Evolutionary conservation across 1,139 yeast species (phyloP).

Genomic region (Chernovozyma aurita): DNA sequence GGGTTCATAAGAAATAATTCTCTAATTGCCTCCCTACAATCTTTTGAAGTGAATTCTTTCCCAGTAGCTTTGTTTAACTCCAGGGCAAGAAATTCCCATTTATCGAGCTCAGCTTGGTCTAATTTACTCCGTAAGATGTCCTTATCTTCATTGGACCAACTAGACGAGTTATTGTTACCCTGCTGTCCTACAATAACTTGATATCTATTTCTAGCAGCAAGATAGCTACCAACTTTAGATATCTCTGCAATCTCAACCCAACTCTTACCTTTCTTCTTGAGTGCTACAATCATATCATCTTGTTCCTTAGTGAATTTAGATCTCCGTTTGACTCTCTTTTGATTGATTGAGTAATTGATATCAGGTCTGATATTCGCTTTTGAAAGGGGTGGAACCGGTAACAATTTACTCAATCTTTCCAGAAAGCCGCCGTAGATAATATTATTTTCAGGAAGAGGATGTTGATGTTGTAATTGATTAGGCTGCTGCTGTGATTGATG

Average conservation of each 20-base stretch:
- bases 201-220: conserved; percentile 75
- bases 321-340: conserved; percentile 46
- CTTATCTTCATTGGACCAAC: conserved; percentile 61
- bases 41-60: conserved; percentile 47
- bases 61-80: conserved; percentile 62
- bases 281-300: conserved; percentile 57
- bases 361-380: conserved; percentile 62
- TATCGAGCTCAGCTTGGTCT: conserved; percentile 69
- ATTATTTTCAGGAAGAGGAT: conserved; percentile 1
- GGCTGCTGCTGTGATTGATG: conserved; percentile 32
- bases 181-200: conserved; percentile 83
- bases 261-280: conserved; percentile 59
- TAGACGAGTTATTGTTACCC: conserved; percentile 63
- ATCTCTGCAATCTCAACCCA: conserved; percentile 76
- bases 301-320: conserved; percentile 68
- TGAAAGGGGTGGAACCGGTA: conserved; percentile 42
- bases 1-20: conserved; percentile 57
- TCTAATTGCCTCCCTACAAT: conserved; percentile 53
- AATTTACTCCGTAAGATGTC: conserved; percentile 46
- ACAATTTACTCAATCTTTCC: conserved; percentile 44
- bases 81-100: conserved; percentile 60
- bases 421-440: conserved; percentile 5
- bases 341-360: conserved; percentile 37
- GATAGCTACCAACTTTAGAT: conserved; percentile 60
- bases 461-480: neutral